Percentiles rank a stretch among this genome's conserved stretches.
Evolutionary conservation across 768 basidiomycete species (phyloP).

Genomic region (Naganishia vishniacii): DNA sequence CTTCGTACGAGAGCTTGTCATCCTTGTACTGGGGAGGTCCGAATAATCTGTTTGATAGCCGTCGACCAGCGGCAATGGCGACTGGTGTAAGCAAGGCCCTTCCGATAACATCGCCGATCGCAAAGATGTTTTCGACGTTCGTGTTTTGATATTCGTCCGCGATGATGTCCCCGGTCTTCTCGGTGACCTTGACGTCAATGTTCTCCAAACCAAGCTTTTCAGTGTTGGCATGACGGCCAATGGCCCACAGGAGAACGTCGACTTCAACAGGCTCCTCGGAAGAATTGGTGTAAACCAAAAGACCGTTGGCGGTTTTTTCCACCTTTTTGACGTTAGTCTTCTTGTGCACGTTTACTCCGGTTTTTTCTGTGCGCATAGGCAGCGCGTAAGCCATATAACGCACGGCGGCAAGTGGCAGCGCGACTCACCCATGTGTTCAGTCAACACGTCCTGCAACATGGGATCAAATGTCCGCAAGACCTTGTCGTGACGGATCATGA

Average conservation of each 20-base stretch:
- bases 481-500: slow-evolving; percentile 81
- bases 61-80: slow-evolving; percentile 89
- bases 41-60: slow-evolving; percentile 82
- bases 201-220: slow-evolving; percentile 70
- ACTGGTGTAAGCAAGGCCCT: slow-evolving; percentile 92
- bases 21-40: slow-evolving; percentile 78
- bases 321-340: slow-evolving; percentile 67
- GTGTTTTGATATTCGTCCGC: slow-evolving; percentile 91
- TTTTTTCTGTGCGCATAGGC: slow-evolving; percentile 58
- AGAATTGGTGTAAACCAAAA: slow-evolving; percentile 69
- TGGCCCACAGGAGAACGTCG: slow-evolving; percentile 86
- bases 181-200: slow-evolving; percentile 62
- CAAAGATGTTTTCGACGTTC: slow-evolving; percentile 62
- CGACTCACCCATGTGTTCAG: slow-evolving; percentile 67
- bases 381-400: too few relatives aligned
- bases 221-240: slow-evolving; percentile 80
- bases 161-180: slow-evolving; percentile 73
- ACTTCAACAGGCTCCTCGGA: slow-evolving; percentile 71
- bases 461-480: slow-evolving; percentile 93
- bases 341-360: slow-evolving; percentile 83
- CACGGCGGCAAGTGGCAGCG: neutral
- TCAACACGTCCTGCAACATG: slow-evolving; percentile 71
- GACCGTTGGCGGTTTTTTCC: slow-evolving; percentile 59
- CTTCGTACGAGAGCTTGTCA: slow-evolving; percentile 78
- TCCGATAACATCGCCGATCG: slow-evolving; percentile 89